These are phyloP conservation scores for Solanum clarkiae DNA, from an alignment of 257 asterid genomes.

Conservation along the genomic window DNA sequence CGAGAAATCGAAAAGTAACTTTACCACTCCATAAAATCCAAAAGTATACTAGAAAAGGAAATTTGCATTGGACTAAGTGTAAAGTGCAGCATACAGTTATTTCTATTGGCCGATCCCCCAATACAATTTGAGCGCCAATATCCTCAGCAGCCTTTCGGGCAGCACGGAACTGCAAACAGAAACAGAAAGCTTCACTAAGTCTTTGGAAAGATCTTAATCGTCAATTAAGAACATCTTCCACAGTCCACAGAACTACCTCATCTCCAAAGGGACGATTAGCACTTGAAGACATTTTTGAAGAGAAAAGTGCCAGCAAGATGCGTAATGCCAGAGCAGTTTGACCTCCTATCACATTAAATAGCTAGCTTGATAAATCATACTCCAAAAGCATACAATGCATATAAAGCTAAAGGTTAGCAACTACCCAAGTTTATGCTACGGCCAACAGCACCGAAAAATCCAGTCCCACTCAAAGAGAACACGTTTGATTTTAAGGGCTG, in stretches of 20 bases:
- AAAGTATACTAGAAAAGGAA: neutral
- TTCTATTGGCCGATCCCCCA: slow-evolving; percentile 93
- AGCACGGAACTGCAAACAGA: slow-evolving; percentile 62
- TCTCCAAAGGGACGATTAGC: slow-evolving; percentile 76
- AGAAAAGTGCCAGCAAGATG: slow-evolving; percentile 67
- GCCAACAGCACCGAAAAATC: slow-evolving; percentile 75
- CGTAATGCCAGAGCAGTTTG: slow-evolving; percentile 81
- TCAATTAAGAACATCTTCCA: neutral
- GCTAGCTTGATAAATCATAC: neutral
- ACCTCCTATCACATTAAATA: slow-evolving; percentile 39
- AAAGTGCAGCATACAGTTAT: slow-evolving; percentile 47
- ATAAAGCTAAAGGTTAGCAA: slow-evolving; percentile 3
- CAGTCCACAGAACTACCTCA: slow-evolving; percentile 33
- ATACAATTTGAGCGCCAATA: slow-evolving; percentile 79
- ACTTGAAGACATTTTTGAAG: slow-evolving; percentile 68
- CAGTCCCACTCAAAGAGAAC: slow-evolving; percentile 75
- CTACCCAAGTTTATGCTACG: slow-evolving; percentile 83
- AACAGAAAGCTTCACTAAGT: neutral
- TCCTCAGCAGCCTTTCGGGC: slow-evolving; percentile 82
- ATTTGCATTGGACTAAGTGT: neutral
- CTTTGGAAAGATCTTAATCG: neutral
- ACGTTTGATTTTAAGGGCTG: slow-evolving; percentile 50
- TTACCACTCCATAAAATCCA: neutral
- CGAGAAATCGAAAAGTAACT: neutral
- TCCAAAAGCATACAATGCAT: neutral